Base-by-base conservation (phyloP, 768 basidiomycete genomes). In the Naganishia friedmannii region DNA sequence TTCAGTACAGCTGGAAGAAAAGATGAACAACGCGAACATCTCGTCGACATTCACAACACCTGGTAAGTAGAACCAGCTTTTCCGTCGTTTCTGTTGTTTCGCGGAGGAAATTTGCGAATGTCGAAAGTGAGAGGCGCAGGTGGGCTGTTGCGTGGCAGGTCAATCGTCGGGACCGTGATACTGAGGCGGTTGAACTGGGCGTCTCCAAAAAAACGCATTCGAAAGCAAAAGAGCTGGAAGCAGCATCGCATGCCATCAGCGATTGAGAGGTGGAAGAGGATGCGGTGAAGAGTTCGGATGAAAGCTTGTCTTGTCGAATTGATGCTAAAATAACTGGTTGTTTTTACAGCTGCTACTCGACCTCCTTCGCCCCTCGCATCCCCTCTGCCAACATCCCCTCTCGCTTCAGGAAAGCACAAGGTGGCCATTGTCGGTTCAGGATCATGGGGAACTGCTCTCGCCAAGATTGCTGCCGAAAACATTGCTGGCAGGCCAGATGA, bases 391-490 rank as follows among this genome's bases (percentile, higher is more conserved):
- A 73, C 71, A n/a, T 80, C 79, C 0, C 78, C 78, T 12, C 74
- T 80, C 1, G 56, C 75, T 13, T 75, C 73, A 15, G 77, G 77
- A 26, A 78, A 77, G 66, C 80, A 82, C 73, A 77, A 75, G 68
- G 79, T 82, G 26, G 78, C 79, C 15, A 73, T 81, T 46, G 78
- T 82, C 55, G 81, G 81, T 21, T 79, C 78, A 21, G 81, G 81
- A 71, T 77, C 76, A 67, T 82, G 82, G 81, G 82, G 82, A 17
- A 79, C 80, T 15, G 82, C 82, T 3, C 77, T 83, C 26, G 82
- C 82, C 0, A 79, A 79, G 66, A 80, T 83, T 45, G 80, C 82
- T 29, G 82, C 81, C 68, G 73, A 79, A 71, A 77, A 80, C 63
- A 77, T 77, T 10, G 78, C 77, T 39, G 73, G 75, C 68, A 32